Evolutionary conservation across 805 yeast species (phyloP).

Genomic region (Monosporozyma solicola): DNA sequence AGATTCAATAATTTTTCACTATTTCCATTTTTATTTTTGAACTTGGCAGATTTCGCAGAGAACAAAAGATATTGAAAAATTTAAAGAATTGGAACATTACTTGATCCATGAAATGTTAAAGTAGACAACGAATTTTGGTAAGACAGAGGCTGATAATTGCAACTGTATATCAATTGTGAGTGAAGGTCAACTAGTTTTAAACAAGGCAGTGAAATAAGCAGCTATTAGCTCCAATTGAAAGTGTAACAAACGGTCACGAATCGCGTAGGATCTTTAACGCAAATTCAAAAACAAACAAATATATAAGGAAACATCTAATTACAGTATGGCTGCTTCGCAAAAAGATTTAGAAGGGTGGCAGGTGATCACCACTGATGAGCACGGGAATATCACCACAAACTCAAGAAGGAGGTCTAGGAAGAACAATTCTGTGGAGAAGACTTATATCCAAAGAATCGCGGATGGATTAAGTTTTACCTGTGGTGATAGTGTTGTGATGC

Average conservation of each 20-base stretch:
- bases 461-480: conserved; percentile 42
- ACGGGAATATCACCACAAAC: conserved; percentile 17
- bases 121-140: too few species aligned
- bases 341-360: conserved; percentile 27
- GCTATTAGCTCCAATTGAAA: too few species aligned
- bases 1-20: too few species aligned
- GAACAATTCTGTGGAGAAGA: conserved; percentile 11
- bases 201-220: too few species aligned
- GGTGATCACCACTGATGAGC: conserved; percentile 20
- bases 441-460: conserved; percentile 32
- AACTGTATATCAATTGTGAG: too few species aligned
- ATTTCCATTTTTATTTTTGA: neutral
- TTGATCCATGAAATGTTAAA: too few species aligned
- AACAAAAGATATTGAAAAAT: too few species aligned
- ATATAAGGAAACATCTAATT: neutral
- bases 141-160: too few species aligned
- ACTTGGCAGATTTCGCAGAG: neutral
- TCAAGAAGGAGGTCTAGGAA: conserved; percentile 18
- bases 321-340: conserved; percentile 18
- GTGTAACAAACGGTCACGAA: neutral
- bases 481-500: conserved; percentile 46
- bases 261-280: neutral
- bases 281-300: neutral
- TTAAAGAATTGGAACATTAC: too few species aligned
- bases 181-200: too few species aligned